Base-by-base conservation (phyloP, 352 stramenopile species). In the Globisporangium spiculum region DNA sequence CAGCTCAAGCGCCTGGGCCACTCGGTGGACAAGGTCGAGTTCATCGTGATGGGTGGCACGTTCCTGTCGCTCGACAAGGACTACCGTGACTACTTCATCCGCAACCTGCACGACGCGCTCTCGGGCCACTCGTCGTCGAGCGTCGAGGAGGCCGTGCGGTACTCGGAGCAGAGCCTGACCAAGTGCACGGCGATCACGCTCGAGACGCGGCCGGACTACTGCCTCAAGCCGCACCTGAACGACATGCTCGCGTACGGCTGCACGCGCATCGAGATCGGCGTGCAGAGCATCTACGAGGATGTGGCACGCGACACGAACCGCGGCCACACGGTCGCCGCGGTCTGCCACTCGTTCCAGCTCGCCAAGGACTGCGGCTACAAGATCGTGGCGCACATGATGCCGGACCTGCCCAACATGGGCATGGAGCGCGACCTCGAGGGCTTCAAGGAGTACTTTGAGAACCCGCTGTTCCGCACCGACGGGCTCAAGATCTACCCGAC, bases 341-440 rank as follows among this genome's bases (percentile, higher is more conserved):
- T 92, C 63, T 84, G 80, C 55, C 84, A 92, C 60, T 89, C 80
- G 53, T 88, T 92, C 38, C 80, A 91, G 60, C 69, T 92, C 30
- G 74, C 84, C 10, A 98, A 99, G 74, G 97, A 99, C 79, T 98
- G 93, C 66, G 96, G 97, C 0, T 99, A 98, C 84, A 99, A 99
- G 83, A 97, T 99, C 38, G 96, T 99, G 6, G 97, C 90, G 12
- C 97, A 99, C 77, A 97, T 99, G 91, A 99, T 99, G 97, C 97
- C 97, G 0, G 96, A 99, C 75, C 73, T 99, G 59, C 97, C 97
- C 8, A 99, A 99, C 80, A 98, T 97, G 84, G 97, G 84, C n/a
- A 96, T 97, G 74, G 97, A 99, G 71, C 81, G 97, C 7, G 97
- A 99, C 76, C 77, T 99, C 26, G 81, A 94, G 52, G 96, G 97